Conservation (phyloP, 139 green algal genomes). For the Coccomyxa sp. region DNA sequence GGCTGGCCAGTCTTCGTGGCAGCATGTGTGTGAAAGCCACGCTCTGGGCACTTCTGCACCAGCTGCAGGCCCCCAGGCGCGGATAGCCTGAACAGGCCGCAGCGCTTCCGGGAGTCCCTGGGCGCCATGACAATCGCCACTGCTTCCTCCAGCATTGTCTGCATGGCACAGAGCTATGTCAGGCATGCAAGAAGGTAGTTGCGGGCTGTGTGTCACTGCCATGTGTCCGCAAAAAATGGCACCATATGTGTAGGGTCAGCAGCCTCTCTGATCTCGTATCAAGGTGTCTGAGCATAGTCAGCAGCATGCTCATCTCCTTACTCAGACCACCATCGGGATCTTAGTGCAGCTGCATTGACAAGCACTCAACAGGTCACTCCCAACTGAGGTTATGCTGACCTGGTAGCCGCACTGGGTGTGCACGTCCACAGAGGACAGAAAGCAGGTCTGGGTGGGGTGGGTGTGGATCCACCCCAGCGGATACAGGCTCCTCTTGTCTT, state of each 20-base stretch:
- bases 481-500: slow-evolving; percentile 65
- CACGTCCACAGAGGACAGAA: slow-evolving; percentile 92
- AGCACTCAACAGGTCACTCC: background rate
- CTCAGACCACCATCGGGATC: too few species aligned
- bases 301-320: too few species aligned
- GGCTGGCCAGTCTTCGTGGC: slow-evolving; percentile 66
- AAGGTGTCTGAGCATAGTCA: too few species aligned
- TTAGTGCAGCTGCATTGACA: too few species aligned
- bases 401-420: slow-evolving; percentile 89
- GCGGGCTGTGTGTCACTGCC: too few species aligned
- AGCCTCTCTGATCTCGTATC: too few species aligned
- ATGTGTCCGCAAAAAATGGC: too few species aligned
- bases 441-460: slow-evolving; percentile 94
- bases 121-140: slow-evolving; percentile 96
- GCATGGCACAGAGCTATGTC: too few species aligned
- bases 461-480: slow-evolving; percentile 97
- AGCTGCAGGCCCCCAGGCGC: slow-evolving; percentile 83
- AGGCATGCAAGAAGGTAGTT: too few species aligned
- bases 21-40: slow-evolving; percentile 89
- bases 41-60: slow-evolving; percentile 76
- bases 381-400: slow-evolving; percentile 10
- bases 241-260: too few species aligned
- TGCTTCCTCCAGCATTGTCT: slow-evolving; percentile 92
- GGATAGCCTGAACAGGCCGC: slow-evolving; percentile 88
- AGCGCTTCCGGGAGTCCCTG: slow-evolving; percentile 56